Base-by-base conservation (phyloP, 2,329 filamentous ascomycete species). In the Torrubiella hemipterigena region DNA sequence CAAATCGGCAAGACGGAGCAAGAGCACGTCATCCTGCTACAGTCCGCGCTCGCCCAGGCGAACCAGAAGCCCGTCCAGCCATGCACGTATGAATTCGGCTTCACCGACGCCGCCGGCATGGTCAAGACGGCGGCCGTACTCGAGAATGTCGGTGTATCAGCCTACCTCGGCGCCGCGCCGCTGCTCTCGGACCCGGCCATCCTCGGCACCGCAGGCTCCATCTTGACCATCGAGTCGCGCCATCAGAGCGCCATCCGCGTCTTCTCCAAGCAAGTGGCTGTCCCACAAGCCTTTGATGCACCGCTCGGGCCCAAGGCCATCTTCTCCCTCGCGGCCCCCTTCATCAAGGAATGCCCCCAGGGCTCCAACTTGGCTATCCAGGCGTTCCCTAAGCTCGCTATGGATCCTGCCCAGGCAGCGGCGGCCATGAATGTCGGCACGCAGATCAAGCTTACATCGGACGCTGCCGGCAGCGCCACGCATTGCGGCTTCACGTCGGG, bases 401-500 rank as follows among this genome's bases (percentile, higher is more conserved):
- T 52, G 12, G 43, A 42, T 7, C 42, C 50, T 3, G 34, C 44
- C 19, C 40, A 35, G 4, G 33, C 36, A 5, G 32, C 32, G 13
- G 7, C 29, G 9, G 30, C 47, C 32, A 46, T 62, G 23, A 54
- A 47, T 3, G 45, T 58, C 8, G 67, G 64, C 27, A 47, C 54
- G n/a, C 17, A 52, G 31, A 45, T 70, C 36, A 53, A 62, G 39
- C 54, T 79, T 30, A 52, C 68, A 49, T 69, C 62, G 33, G 50
- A 65, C 15, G 66, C 64, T 5, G 57, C 66, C 6, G 50, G 61
- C 17, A 51, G 50, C 21, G 76, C 72, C 4, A 65, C 61, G 16
- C 67, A 71, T 55, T 82, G 78, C 51, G 76, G 71, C 18, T 82
- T 82, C 52, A 76, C 76, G 18, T 75, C 74, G 43, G 74, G 74